phyloP scores from a whole-genome alignment of 164 flowering plant genomes.

The Vitis rotundifolia region DNA sequence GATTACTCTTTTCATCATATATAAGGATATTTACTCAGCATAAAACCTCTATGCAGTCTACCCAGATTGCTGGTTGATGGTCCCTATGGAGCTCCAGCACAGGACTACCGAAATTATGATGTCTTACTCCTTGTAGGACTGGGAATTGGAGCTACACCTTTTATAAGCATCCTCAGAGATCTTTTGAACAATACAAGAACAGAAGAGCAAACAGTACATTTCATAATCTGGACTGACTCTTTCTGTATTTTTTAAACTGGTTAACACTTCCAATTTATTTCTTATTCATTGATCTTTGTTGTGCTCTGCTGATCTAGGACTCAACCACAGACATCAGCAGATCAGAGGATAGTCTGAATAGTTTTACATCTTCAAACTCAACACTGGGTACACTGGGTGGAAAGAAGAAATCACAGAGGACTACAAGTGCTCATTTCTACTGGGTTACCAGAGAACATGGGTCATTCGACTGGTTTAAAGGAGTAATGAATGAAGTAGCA shows the following conservation, averaged over 20 bases:
- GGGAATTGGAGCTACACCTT: conserved; percentile 99
- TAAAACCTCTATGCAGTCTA: conserved; percentile 43
- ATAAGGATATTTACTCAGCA: background rate
- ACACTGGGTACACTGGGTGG: conserved; percentile 39
- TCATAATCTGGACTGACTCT: background rate
- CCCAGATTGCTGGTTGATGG: conserved; percentile 86
- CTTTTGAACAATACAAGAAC: conserved; percentile 62
- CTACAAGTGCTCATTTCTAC: conserved; percentile 79
- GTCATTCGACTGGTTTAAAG: conserved; percentile 98
- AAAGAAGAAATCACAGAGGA: conserved; percentile 59
- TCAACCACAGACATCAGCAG: conserved; percentile 60
- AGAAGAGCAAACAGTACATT: conserved; percentile 60
- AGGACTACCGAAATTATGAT: conserved; percentile 82
- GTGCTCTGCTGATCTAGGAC: conserved; percentile 48
- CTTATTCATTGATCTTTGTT: background rate
- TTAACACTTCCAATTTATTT: background rate
- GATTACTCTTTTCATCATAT: background rate
- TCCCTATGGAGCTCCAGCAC: conserved; percentile 99
- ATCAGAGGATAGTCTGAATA: conserved; percentile 72
- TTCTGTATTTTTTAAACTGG: background rate
- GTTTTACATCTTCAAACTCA: conserved; percentile 50
- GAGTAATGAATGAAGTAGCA: conserved; percentile 93
- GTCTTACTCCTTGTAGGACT: conserved; percentile 92
- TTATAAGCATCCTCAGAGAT: conserved; percentile 90
- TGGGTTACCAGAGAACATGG: conserved; percentile 99